Evolutionary conservation across 2,329 filamentous ascomycete species (phyloP).

Genomic region (Pseudopithomyces chartarum): DNA sequence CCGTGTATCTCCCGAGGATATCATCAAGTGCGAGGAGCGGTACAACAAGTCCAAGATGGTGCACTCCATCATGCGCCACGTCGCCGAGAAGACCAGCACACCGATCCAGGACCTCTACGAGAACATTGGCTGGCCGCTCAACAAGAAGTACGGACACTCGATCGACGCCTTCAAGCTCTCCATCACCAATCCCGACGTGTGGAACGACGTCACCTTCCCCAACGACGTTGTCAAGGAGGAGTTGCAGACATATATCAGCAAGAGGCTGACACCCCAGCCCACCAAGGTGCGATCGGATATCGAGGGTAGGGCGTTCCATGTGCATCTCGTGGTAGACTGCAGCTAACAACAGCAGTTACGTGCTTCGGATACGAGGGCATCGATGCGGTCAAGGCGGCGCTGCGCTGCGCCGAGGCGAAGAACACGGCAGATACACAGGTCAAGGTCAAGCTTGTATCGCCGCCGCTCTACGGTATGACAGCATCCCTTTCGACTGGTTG

Average conservation of each 20-base stretch:
- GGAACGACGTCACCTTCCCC: constrained; percentile 90
- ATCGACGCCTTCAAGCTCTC: constrained; percentile 99
- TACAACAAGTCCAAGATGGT: constrained; percentile 99
- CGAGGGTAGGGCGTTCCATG: constrained; percentile 62
- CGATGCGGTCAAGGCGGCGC: constrained; percentile 92
- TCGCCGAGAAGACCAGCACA: constrained; percentile 92
- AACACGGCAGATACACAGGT: constrained; percentile 93
- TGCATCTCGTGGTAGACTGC: constrained; percentile 35
- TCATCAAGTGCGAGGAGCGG: constrained; percentile 96
- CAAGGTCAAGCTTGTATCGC: constrained; percentile 98
- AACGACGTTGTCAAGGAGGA: constrained; percentile 85
- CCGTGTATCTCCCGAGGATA: constrained; percentile 95
- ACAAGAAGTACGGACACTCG: constrained; percentile 95
- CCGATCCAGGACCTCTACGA: constrained; percentile 96
- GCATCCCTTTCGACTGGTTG: not conserved
- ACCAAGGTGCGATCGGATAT: constrained; percentile 98
- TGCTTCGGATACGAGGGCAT: constrained; percentile 88
- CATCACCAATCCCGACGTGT: constrained; percentile 97
- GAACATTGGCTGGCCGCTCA: constrained; percentile 93
- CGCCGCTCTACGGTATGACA: constrained; percentile 73
- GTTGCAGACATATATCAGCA: constrained; percentile 92
- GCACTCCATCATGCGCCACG: constrained; percentile 98
- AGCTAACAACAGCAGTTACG: constrained; percentile 35
- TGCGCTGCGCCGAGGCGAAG: constrained; percentile 87
- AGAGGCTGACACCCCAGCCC: constrained; percentile 95